Base-by-base conservation (phyloP, 176 grass and related monocot species). In the Saccharum officinarum region DNA sequence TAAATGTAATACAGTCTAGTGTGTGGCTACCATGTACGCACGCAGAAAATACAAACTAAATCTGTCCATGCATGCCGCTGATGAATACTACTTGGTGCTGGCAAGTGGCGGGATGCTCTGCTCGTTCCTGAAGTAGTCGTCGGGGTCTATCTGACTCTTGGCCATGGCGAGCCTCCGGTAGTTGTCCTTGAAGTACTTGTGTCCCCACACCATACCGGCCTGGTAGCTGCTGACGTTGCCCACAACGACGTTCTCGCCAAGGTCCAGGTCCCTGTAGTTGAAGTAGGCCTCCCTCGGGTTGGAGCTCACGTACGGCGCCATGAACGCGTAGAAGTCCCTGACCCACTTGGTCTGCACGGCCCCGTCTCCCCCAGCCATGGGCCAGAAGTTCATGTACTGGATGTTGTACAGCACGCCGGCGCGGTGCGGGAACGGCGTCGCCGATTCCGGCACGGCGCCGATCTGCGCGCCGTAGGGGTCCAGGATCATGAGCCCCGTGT, bases 91-190 rank as follows among this genome's bases (percentile, higher is more conserved):
- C 1, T 89, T 61, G 4, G 22, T 47, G 1, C 4, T 26, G 8
- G 63, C 13, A 3, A 80, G 25, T 23, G 92, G 92, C 16, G 92
- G 89, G 71, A 94, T 79, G 68, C 89, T 91, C 72, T 92, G 87
- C 77, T 92, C 89, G 55, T 94, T 91, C 77, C 89, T 83, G 84
- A 94, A 94, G 74, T 87, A 94, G 65, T 94, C 88, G 1, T 74
- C 61, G 0, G 92, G 88, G 82, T 90, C 88, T 1, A 88, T 73
- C 67, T 77, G 6, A 16, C 4, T 55, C 79, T 93, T 91, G 11
- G 81, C 86, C 4, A 72, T 22, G 3, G 92, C 83, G 17, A 90
- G 72, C 40, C 86, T 88, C 54, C 25, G 8, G 49, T 84, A 91
- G 55, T 93, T 88, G 0, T 11, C 59, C 75, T 39, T 86, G 83